A percentile compares a stretch with the other conserved stretches of the same genome.
Evolutionary conservation across 495 filamentous ascomycete species (phyloP).

Genomic region (Podospora didyma): DNA sequence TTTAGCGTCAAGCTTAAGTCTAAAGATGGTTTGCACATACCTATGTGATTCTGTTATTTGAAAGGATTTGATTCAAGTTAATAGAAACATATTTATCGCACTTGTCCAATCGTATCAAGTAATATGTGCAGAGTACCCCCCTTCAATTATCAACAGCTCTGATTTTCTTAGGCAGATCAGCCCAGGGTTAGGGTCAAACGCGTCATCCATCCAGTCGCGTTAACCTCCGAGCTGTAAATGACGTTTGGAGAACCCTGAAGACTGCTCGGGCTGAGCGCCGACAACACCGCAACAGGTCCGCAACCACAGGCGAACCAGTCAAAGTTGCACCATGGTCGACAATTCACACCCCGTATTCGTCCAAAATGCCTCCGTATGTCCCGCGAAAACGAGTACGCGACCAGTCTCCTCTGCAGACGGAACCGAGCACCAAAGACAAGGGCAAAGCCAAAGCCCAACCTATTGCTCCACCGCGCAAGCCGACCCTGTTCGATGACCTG

Average conservation of each 20-base stretch:
- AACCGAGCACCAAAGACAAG: constrained; percentile 4
- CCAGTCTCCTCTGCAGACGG: constrained; percentile 19
- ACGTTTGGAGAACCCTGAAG: not conserved
- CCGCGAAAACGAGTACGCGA: constrained; percentile 44
- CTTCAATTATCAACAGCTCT: no score
- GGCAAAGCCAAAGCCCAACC: constrained; percentile 9
- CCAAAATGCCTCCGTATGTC: constrained; percentile 42
- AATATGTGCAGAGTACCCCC: no score
- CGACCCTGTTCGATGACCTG: constrained; percentile 62
- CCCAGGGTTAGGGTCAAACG: not conserved
- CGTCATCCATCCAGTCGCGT: not conserved
- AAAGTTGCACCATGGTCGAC: not conserved
- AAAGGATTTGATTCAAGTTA: no score
- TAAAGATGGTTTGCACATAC: no score
- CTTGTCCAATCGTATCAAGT: no score
- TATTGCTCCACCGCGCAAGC: constrained; percentile 39
- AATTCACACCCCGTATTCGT: not conserved
- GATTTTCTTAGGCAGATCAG: not conserved
- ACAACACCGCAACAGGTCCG: not conserved
- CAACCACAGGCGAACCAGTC: not conserved
- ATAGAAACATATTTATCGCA: no score
- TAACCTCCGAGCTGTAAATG: not conserved
- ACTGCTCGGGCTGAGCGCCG: not conserved
- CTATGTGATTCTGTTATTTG: no score
- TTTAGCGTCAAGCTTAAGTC: no score